Conservation (phyloP, 768 basidiomycete genomes). For the Galerina marginata region DNA sequence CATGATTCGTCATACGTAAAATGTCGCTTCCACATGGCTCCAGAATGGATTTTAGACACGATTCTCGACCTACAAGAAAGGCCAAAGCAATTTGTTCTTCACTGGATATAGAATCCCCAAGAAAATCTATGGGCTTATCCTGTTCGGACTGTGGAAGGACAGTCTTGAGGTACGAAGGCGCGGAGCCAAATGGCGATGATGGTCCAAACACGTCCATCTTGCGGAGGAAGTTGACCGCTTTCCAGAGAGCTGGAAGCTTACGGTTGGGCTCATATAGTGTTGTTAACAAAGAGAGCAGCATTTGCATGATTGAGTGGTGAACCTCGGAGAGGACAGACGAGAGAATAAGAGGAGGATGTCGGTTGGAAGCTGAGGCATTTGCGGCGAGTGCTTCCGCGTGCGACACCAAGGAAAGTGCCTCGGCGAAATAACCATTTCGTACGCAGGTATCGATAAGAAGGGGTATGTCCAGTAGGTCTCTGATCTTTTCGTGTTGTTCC, state of each 20-base stretch:
- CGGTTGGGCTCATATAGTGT: slow-evolving; percentile 81
- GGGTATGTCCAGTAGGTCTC: slow-evolving; percentile 90
- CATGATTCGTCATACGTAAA: slow-evolving; percentile 36
- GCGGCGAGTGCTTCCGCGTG: slow-evolving; percentile 64
- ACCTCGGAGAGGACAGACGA: slow-evolving; percentile 70
- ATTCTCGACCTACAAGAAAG: slow-evolving; percentile 74
- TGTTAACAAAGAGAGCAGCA: slow-evolving; percentile 79
- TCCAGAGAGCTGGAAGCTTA: slow-evolving; percentile 90
- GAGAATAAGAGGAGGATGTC: slow-evolving; percentile 51
- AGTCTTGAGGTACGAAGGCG: slow-evolving; percentile 21
- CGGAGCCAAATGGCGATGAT: slow-evolving; percentile 32
- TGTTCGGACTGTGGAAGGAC: slow-evolving; percentile 19
- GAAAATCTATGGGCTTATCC: slow-evolving; percentile 27
- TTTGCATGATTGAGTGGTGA: slow-evolving; percentile 67
- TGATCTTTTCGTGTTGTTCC: slow-evolving; percentile 92
- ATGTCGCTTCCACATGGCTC: slow-evolving; percentile 57
- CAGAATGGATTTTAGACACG: slow-evolving; percentile 63
- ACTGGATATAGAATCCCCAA: slow-evolving; percentile 40
- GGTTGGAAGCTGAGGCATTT: slow-evolving; percentile 45
- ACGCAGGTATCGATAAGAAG: slow-evolving; percentile 92
- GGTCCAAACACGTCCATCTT: slow-evolving; percentile 72
- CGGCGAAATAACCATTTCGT: slow-evolving; percentile 89
- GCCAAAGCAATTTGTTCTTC: slow-evolving; percentile 86
- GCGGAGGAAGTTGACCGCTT: slow-evolving; percentile 85
- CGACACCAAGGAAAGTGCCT: slow-evolving; percentile 83